A percentile compares a stretch with the other conserved stretches of the same genome.
These are phyloP conservation scores for Kodamaea fukazawae DNA, from an alignment of 805 yeast genomes.

Conservation along the genomic window DNA sequence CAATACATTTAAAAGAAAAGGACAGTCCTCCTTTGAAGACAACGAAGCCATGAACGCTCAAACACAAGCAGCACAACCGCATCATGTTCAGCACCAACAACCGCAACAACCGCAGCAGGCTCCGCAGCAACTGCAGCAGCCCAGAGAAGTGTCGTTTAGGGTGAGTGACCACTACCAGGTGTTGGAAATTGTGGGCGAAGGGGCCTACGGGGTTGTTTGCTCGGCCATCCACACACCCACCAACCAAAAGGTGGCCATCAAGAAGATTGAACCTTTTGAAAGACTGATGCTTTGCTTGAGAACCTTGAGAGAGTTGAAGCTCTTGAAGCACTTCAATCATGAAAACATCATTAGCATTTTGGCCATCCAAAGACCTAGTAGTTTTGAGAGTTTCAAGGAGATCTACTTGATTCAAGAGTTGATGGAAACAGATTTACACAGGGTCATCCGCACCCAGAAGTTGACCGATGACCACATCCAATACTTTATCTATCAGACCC, in stretches of 20 bases:
- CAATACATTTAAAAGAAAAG: too few species aligned
- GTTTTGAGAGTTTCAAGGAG: slow-evolving; percentile 74
- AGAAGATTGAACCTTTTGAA: slow-evolving; percentile 90
- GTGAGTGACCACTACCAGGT: slow-evolving; percentile 86
- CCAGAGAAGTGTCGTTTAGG: slow-evolving; percentile 58
- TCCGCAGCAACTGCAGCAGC: slow-evolving; percentile 7
- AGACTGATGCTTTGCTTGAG: slow-evolving; percentile 85
- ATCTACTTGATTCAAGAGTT: slow-evolving; percentile 85
- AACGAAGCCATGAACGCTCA: too few species aligned
- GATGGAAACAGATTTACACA: slow-evolving; percentile 84
- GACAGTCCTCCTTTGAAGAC: too few species aligned
- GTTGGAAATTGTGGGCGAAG: slow-evolving; percentile 85
- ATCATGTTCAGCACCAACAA: neutral
- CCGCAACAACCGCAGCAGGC: slow-evolving; percentile 6
- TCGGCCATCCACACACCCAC: slow-evolving; percentile 85
- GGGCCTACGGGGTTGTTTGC: slow-evolving; percentile 94
- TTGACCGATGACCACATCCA: slow-evolving; percentile 92
- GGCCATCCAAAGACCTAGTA: slow-evolving; percentile 83
- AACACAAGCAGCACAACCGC: neutral
- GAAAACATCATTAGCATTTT: slow-evolving; percentile 88
- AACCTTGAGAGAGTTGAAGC: slow-evolving; percentile 84
- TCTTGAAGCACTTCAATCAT: slow-evolving; percentile 86
- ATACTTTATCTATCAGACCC: slow-evolving; percentile 86
- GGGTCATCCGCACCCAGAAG: slow-evolving; percentile 77
- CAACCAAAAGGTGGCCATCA: slow-evolving; percentile 88